These are phyloP conservation scores for Henckelia pumila DNA, from an alignment of 257 asterid species.

Conservation along the genomic window DNA sequence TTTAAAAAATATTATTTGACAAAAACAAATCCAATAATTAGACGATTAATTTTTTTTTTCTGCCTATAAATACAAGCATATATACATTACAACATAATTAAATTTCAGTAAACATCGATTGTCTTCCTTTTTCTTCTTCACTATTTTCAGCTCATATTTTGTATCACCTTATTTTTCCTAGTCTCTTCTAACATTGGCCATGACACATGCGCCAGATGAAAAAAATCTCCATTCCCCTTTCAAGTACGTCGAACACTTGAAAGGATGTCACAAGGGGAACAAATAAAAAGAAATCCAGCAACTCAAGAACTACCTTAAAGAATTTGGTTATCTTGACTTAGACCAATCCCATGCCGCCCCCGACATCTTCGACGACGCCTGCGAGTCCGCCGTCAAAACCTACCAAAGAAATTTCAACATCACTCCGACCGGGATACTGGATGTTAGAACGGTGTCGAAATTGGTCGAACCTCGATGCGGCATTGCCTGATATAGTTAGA, in stretches of 20 bases:
- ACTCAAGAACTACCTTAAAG: constrained; percentile 28
- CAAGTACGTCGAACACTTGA: constrained; percentile 32
- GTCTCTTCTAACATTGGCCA: constrained; percentile 1
- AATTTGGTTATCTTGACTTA: constrained; percentile 32
- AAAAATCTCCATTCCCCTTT: constrained; percentile 22
- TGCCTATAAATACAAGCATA: too few species aligned
- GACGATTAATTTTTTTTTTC: too few species aligned
- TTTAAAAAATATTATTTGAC: too few species aligned
- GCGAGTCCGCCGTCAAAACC: too few species aligned
- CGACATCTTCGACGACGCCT: neutral
- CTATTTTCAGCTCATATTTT: constrained; percentile 1
- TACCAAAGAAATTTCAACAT: too few species aligned
- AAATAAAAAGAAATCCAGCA: constrained; percentile 19
- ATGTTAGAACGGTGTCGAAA: constrained; percentile 11
- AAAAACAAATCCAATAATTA: too few species aligned
- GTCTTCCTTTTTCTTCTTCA: too few species aligned
- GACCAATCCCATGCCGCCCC: constrained; percentile 29
- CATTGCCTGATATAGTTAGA: constrained; percentile 19
- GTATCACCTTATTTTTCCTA: constrained; percentile 13
- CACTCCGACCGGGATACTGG: constrained; percentile 20
- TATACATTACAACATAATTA: too few species aligned
- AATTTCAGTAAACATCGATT: too few species aligned
- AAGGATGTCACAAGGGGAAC: constrained; percentile 37
- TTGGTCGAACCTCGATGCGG: constrained; percentile 28
- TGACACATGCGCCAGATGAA: constrained; percentile 12